Evolutionary conservation across 2,329 filamentous ascomycete species (phyloP), one percentile per base, ranked within the genome.

Genomic region (Apiospora aurea): DNA sequence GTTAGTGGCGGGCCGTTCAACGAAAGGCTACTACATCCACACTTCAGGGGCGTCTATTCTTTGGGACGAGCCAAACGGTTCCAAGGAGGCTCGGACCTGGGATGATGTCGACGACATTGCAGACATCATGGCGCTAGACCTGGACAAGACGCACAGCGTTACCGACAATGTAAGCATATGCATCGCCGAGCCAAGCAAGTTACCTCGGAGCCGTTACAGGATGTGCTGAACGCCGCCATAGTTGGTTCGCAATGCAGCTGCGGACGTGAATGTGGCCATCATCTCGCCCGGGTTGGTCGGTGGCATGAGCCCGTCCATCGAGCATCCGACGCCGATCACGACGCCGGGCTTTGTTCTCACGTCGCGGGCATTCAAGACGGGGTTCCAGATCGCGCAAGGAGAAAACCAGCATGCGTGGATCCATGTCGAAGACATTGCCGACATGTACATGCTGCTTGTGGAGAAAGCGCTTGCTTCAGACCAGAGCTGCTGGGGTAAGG

Each of bases 211-310:
- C 10, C 10, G 10, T 43, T 43, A 43, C 41, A 2, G 14, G 11
- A 24, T 64, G 29, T 13, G 21, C 57, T 64, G 34, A 64, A 41
- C 4, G 34, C 14, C 8, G 57, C 10, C 8, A 41, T 11, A 64
- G 57, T 14, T 64, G 57, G 57, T 64, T 64, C 57, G 57, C 34
- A 29, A 64, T 3, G 57, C 57, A 11, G 29, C 57, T 18, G 57
- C 18, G 1, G 70, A 73, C 18, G 70, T 75, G 51, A 73, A 76
- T 29, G 74, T 76, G 47, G 72, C 75, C 51, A 75, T 76, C 68
- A 69, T 76, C 46, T 73, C 75, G 8, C 73, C 75, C 11, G 75
- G 74, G 10, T 73, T 74, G 21, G 75, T 76, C 18, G 74, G 75
- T 44, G 76, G 76, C 57, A 72, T 73, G 70, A 75, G 74, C 47